These are phyloP conservation scores for Thelonectria rubi DNA, from an alignment of 2,329 filamentous ascomycete species.

Conservation along the genomic window DNA sequence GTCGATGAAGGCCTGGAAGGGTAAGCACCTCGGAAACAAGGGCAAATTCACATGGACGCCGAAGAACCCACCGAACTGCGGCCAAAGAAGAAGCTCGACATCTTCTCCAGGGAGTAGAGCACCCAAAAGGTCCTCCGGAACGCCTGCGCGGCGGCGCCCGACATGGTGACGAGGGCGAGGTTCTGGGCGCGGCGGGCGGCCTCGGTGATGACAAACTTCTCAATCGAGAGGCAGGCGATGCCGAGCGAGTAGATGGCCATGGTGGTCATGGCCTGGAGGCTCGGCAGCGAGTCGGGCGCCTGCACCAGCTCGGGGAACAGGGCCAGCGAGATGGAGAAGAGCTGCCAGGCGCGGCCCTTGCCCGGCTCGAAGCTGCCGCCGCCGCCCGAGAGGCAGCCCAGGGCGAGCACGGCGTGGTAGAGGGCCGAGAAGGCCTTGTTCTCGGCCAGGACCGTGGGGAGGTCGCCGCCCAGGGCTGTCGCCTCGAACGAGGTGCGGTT, in stretches of 20 bases:
- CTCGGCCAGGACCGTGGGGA: conserved; percentile 1
- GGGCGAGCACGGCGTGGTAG: conserved; percentile 32
- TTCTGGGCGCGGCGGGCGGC: conserved; percentile 33
- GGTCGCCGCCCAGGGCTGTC: not conserved
- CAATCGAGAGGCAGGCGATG: conserved; percentile 29
- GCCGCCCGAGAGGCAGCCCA: conserved; percentile 30
- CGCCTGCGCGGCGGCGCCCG: conserved; percentile 7
- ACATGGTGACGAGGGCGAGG: conserved; percentile 21
- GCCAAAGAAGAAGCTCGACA: conserved; percentile 36
- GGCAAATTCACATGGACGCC: too few species aligned
- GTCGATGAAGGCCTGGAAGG: conserved; percentile 24
- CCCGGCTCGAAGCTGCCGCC: conserved; percentile 36
- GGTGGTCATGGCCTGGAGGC: conserved; percentile 33
- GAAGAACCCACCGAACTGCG: conserved; percentile 28
- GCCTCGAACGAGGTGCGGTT: conserved; percentile 26
- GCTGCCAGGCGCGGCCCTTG: conserved; percentile 33
- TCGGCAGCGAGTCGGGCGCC: conserved; percentile 19
- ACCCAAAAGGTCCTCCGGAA: conserved; percentile 35
- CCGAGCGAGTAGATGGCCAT: conserved; percentile 26
- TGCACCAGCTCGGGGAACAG: conserved; percentile 21
- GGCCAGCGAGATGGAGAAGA: conserved; percentile 31
- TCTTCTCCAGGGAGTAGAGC: conserved; percentile 34
- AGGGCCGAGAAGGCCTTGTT: conserved; percentile 32
- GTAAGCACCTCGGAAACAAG: not conserved
- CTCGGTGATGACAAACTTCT: conserved; percentile 32